Percentiles rank a stretch among this genome's conserved stretches.
These are phyloP conservation scores for Arthrobotrys musiformis DNA, from an alignment of 2,329 filamentous ascomycete species.

Conservation along the genomic window DNA sequence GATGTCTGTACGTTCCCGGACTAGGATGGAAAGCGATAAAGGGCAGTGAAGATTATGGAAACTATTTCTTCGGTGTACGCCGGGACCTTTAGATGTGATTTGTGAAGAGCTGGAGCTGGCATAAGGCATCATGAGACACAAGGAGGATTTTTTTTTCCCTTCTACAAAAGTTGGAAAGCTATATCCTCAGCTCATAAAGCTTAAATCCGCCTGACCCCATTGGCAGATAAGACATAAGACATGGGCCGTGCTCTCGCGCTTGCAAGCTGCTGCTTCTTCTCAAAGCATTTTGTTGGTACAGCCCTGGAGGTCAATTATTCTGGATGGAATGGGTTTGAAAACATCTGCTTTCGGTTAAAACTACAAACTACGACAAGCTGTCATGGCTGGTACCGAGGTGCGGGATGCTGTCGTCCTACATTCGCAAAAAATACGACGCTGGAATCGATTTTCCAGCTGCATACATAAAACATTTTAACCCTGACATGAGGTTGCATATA, in stretches of 20 bases:
- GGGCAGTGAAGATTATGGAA: constrained; percentile 86
- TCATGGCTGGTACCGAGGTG: constrained; percentile 38
- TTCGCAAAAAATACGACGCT: constrained; percentile 24
- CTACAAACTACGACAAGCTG: not conserved
- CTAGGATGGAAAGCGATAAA: constrained; percentile 86
- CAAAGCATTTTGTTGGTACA: constrained; percentile 1
- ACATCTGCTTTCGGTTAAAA: constrained; percentile 22
- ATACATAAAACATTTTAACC: constrained; percentile 11
- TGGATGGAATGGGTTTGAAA: constrained; percentile 1
- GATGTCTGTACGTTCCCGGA: constrained; percentile 89
- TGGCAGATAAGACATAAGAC: constrained; percentile 41
- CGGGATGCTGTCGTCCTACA: constrained; percentile 2
- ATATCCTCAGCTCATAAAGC: constrained; percentile 7
- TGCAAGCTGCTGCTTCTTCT: not conserved
- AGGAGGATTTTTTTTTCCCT: not conserved
- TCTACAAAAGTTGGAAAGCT: not conserved
- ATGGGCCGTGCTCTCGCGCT: constrained; percentile 33
- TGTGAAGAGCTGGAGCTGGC: not conserved
- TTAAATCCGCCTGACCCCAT: constrained; percentile 11
- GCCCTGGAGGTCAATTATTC: not conserved
- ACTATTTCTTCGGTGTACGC: constrained; percentile 93
- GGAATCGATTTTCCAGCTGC: constrained; percentile 28
- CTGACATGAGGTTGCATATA: constrained; percentile 13
- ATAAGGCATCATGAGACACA: not conserved
- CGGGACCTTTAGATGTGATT: constrained; percentile 63